phyloP scores from a whole-genome alignment of 140 eudicot species.

The Flaveria floridana region DNA sequence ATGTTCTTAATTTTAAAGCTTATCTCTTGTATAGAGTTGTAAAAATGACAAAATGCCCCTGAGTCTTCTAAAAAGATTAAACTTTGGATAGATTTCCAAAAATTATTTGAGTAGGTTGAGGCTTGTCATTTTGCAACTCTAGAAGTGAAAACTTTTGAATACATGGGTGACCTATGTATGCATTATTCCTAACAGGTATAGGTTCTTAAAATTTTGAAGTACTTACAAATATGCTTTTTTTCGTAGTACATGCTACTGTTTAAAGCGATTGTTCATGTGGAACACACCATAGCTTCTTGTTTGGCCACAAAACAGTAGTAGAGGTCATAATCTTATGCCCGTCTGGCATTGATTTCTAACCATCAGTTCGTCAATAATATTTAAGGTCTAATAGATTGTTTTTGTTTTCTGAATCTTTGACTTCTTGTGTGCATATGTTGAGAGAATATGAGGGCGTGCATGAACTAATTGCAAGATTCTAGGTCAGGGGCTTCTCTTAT shows the following conservation, averaged over 20 bases:
- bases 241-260: neutral
- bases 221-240: conserved; percentile 1
- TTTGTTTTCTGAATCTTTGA: neutral
- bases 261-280: conserved; percentile 9
- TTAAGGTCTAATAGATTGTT: neutral
- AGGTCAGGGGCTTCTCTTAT: neutral
- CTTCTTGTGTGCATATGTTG: conserved; percentile 8
- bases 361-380: conserved; percentile 1
- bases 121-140: neutral
- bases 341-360: conserved; percentile 19
- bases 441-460: conserved; percentile 9
- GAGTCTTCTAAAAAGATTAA: conserved; percentile 5
- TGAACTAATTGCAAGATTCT: conserved; percentile 1
- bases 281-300: conserved; percentile 5
- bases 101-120: neutral
- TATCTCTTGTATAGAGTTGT: conserved; percentile 4
- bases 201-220: neutral
- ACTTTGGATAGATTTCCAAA: neutral
- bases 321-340: conserved; percentile 23
- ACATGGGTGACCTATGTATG: conserved; percentile 8
- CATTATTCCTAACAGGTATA: neutral
- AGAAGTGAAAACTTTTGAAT: conserved; percentile 9
- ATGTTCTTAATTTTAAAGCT: neutral
- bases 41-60: neutral
- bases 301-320: neutral